Base-by-base conservation (phyloP, 225 moss, liverwort and hornwort genomes). In the Takakia lepidozioides region DNA sequence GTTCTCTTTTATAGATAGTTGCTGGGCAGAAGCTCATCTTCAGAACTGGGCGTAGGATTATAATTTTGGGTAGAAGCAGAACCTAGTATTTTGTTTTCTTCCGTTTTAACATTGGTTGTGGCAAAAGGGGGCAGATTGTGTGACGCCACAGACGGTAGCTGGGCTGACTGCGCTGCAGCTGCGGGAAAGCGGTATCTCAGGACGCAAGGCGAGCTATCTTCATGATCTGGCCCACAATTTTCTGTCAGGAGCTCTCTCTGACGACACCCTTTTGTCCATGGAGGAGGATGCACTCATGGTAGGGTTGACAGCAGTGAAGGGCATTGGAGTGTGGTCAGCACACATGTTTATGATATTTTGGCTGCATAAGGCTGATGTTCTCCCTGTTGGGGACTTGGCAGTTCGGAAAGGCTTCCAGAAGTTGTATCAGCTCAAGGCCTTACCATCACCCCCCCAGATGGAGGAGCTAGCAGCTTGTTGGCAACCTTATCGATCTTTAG, bases 321-420 rank as follows among this genome's bases (percentile, higher is more conserved):
- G 95, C 5, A 90, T 91, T 39, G 95, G 95, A 25, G 67, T 90
- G 8, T 98, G 95, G 95, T 80, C 90, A 38, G 95, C 80, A 3
- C 95, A 98, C 42, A 98, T 98, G 90, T 91, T 98, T 63, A 90
- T 98, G 95, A 84, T 98, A 5, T 98, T 98, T 40, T 63, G 72
- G 38, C 64, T 98, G 29, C 95, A 78, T 43, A 87, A 70, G 38
- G 62, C 98, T 13, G 85, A 98, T 46, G 90, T 98, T 26, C 85
- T 98, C 8, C 90, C 98, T 0, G 81, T 87, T 21, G 83, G 87
- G 25, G 98, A 98, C 60, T 59, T 90, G 49, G 91, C 72, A 42
- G 71, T 98, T 3, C 84, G 91, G 23, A 91, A 87, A 60, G 98
- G 87, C 14, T 78, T 98, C 14, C 84, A 85, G 47, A 90, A 76